Evolutionary conservation across 805 yeast genomes (phyloP).

Genomic region (Candida easanensis): DNA sequence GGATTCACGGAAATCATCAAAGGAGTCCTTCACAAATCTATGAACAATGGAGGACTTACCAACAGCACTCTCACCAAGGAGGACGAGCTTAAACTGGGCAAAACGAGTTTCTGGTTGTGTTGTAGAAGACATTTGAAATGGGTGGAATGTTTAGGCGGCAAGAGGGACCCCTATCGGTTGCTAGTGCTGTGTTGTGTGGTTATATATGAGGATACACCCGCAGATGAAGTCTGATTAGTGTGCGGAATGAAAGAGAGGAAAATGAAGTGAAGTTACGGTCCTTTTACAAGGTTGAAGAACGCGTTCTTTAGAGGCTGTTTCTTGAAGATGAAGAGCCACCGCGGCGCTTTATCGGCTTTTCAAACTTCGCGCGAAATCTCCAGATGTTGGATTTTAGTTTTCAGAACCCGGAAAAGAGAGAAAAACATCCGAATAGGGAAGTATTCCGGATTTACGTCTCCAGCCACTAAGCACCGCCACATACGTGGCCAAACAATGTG

Average conservation of each 20-base stretch:
- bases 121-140: constrained; percentile 2
- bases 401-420: not conserved
- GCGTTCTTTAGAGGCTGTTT: not conserved
- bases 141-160: constrained; percentile 1
- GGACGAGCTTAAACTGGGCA: constrained; percentile 59
- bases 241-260: no score
- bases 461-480: not conserved
- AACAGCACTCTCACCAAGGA: constrained; percentile 65
- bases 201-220: not conserved
- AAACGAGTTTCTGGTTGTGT: constrained; percentile 29
- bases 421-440: not conserved
- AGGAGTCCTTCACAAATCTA: constrained; percentile 69
- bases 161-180: not conserved
- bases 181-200: not conserved
- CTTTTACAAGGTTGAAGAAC: not conserved
- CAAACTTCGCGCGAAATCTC: not conserved
- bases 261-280: no score
- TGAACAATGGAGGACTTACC: constrained; percentile 68
- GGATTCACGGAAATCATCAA: constrained; percentile 71
- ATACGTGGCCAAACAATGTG: not conserved
- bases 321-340: not conserved
- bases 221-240: not conserved
- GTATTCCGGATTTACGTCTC: not conserved
- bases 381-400: no score
- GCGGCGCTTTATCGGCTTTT: not conserved